phyloP scores from a whole-genome alignment of 2,329 filamentous ascomycete genomes.

The Pseudomassariella vexata region DNA sequence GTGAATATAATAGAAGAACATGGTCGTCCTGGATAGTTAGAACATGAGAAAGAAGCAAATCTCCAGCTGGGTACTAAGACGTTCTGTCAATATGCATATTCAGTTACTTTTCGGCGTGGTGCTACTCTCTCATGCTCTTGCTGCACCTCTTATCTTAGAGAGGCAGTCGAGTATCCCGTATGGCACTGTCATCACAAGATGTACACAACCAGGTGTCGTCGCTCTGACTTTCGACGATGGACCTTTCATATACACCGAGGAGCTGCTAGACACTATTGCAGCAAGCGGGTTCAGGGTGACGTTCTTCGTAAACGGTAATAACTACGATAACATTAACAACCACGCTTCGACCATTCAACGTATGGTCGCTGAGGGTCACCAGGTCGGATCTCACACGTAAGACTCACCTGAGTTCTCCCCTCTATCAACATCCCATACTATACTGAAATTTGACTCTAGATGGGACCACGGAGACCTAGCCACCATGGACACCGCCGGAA shows the following conservation, averaged over 20 bases:
- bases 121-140: too few relatives aligned
- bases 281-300: constrained; percentile 13
- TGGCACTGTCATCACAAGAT: constrained; percentile 9
- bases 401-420: constrained; percentile 2
- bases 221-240: constrained; percentile 22
- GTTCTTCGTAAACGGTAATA: constrained; percentile 30
- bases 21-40: too few relatives aligned
- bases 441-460: not conserved
- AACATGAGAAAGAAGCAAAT: too few relatives aligned
- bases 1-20: too few relatives aligned
- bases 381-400: constrained; percentile 43
- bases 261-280: constrained; percentile 13
- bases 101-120: too few relatives aligned
- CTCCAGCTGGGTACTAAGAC: too few relatives aligned
- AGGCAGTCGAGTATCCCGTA: constrained; percentile 6
- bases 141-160: too few relatives aligned
- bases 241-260: constrained; percentile 14
- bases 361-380: constrained; percentile 36
- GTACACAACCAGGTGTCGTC: constrained; percentile 11
- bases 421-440: not conserved
- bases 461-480: constrained; percentile 43
- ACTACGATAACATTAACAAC: constrained; percentile 33
- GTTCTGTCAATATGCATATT: too few relatives aligned
- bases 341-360: constrained; percentile 20
- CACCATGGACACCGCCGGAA: constrained; percentile 27